A percentile compares a stretch with the other conserved stretches of the same genome.
phyloP scores from a whole-genome alignment of 2,329 filamentous ascomycete genomes.

The Ophiostoma montium region DNA sequence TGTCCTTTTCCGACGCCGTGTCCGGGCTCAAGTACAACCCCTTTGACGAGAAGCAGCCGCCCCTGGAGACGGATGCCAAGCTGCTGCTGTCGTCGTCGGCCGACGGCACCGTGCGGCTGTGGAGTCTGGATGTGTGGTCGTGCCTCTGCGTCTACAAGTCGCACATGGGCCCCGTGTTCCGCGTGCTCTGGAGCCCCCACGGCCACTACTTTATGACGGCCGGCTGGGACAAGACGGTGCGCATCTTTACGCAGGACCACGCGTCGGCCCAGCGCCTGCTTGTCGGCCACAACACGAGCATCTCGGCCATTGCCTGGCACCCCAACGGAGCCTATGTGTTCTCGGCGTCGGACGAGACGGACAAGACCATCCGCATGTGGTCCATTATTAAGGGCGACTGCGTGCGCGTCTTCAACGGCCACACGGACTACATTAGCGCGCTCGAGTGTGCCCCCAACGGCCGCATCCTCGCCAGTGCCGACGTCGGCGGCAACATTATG shows the following conservation, averaged over 20 bases:
- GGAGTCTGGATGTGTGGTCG: slow-evolving; percentile 86
- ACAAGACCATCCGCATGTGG: slow-evolving; percentile 97
- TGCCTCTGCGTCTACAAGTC: slow-evolving; percentile 89
- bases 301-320: slow-evolving; percentile 89
- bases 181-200: slow-evolving; percentile 78
- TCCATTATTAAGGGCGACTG: slow-evolving; percentile 75
- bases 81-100: slow-evolving; percentile 77
- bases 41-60: slow-evolving; percentile 33
- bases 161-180: slow-evolving; percentile 80
- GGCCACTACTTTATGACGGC: slow-evolving; percentile 89
- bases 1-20: slow-evolving; percentile 70
- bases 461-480: slow-evolving; percentile 79
- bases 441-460: slow-evolving; percentile 79
- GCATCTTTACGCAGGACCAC: slow-evolving; percentile 86
- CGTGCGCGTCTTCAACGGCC: slow-evolving; percentile 83
- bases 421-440: slow-evolving; percentile 74
- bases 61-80: slow-evolving; percentile 45
- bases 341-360: slow-evolving; percentile 69
- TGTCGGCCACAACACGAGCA: slow-evolving; percentile 81
- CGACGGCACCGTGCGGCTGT: slow-evolving; percentile 78
- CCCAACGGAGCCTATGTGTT: slow-evolving; percentile 90
- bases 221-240: slow-evolving; percentile 78
- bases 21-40: slow-evolving; percentile 35
- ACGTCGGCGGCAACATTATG: slow-evolving; percentile 77
- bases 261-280: slow-evolving; percentile 79